Percentiles rank a stretch among this genome's conserved stretches.
These are phyloP conservation scores for Botryotinia convoluta DNA, from an alignment of 2,329 filamentous ascomycete species.

Conservation along the genomic window DNA sequence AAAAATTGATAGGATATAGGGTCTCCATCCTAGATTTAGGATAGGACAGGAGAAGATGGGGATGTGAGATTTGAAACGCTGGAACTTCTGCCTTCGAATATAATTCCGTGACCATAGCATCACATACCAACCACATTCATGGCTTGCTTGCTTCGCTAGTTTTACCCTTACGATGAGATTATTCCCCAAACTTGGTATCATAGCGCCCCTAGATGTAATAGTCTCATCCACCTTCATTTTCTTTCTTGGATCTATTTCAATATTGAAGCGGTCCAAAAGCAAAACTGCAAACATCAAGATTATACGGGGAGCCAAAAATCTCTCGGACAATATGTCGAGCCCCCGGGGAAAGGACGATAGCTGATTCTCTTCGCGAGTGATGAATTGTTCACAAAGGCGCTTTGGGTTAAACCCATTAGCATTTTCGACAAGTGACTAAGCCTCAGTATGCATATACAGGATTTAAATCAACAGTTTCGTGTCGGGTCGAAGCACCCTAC, in stretches of 20 bases:
- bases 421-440: not conserved
- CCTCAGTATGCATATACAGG: not conserved
- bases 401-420: not conserved
- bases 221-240: not conserved
- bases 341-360: not conserved
- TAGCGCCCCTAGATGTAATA: not conserved
- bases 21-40: too few species aligned
- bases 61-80: not conserved
- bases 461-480: not conserved
- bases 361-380: not conserved
- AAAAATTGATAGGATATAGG: not conserved
- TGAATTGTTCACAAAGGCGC: not conserved
- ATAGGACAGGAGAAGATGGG: not conserved
- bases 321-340: not conserved
- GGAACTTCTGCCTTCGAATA: not conserved
- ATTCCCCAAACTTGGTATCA: not conserved
- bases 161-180: not conserved
- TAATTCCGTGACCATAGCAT: not conserved
- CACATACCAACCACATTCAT: not conserved
- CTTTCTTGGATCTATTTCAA: not conserved
- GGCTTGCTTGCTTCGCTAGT: not conserved
- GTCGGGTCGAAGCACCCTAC: not conserved
- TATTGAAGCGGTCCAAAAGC: not conserved
- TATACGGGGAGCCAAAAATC: not conserved
- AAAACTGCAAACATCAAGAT: slow-evolving; percentile 1